Conservation (phyloP, 306 rosid genomes). For the Sechiopsis laciniata region DNA sequence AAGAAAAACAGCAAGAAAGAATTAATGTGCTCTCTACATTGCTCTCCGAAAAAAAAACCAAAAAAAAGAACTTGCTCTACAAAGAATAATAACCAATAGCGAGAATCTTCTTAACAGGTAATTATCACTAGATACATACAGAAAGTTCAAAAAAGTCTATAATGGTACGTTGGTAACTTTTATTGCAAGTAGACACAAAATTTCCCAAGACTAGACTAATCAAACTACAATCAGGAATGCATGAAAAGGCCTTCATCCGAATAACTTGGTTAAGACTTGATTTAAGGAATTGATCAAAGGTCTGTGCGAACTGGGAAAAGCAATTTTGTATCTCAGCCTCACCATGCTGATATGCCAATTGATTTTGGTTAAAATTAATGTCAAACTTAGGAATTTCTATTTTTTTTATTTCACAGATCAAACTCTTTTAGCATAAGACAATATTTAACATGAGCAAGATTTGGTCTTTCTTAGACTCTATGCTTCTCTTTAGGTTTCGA, state of each 20-base stretch:
- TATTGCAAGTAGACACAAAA: constrained; percentile 2
- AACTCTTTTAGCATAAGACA: too few relatives aligned
- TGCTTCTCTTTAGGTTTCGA: not conserved
- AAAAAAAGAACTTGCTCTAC: too few relatives aligned
- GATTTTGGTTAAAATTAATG: not conserved
- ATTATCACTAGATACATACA: not conserved
- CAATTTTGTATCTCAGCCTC: constrained; percentile 1
- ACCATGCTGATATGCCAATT: constrained; percentile 1
- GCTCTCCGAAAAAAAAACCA: too few relatives aligned
- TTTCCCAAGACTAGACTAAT: not conserved
- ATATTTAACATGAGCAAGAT: too few relatives aligned
- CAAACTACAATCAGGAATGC: not conserved
- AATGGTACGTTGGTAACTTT: not conserved
- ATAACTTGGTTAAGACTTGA: not conserved
- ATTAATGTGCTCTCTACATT: constrained; percentile 11
- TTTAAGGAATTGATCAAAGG: not conserved
- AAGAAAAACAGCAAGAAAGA: constrained; percentile 10
- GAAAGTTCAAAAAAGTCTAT: not conserved
- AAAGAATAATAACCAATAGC: constrained; percentile 9
- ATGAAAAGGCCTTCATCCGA: not conserved
- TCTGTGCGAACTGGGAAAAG: not conserved
- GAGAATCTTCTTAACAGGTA: not conserved
- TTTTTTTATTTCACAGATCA: too few relatives aligned
- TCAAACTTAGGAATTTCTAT: too few relatives aligned
- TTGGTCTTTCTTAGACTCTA: too few relatives aligned